These are phyloP conservation scores for Geosmithia flava DNA, from an alignment of 2,329 filamentous ascomycete genomes.

Conservation along the genomic window DNA sequence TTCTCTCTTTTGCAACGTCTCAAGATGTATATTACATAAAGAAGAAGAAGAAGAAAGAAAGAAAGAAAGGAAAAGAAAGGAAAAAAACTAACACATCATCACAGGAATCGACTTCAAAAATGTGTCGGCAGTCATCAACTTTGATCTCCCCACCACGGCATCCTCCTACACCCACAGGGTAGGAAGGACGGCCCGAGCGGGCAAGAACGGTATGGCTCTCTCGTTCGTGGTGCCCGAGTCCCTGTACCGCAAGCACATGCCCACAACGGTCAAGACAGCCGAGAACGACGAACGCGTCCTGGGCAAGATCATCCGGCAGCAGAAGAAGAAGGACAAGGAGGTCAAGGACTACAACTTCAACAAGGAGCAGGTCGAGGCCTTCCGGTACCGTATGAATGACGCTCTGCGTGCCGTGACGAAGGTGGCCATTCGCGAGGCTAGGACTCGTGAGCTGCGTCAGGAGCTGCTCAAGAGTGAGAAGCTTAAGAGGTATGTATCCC, in stretches of 20 bases:
- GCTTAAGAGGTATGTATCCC: conserved; percentile 50
- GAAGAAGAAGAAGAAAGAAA: too few species aligned
- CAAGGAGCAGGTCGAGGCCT: conserved; percentile 85
- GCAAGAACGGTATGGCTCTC: conserved; percentile 87
- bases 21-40: not conserved
- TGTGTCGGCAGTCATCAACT: conserved; percentile 90
- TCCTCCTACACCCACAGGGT: conserved; percentile 97
- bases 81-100: too few species aligned
- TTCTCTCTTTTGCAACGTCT: not conserved
- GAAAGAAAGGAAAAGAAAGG: too few species aligned
- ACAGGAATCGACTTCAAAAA: conserved; percentile 80
- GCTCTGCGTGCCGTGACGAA: conserved; percentile 82
- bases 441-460: conserved; percentile 74
- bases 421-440: conserved; percentile 79
- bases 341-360: conserved; percentile 90
- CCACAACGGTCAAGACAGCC: conserved; percentile 62
- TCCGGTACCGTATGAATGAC: conserved; percentile 90
- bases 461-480: conserved; percentile 92
- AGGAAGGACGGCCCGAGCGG: conserved; percentile 82
- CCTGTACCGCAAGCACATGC: conserved; percentile 77
- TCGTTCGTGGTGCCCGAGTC: conserved; percentile 83
- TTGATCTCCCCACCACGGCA: conserved; percentile 78
- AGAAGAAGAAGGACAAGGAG: conserved; percentile 66
- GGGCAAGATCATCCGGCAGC: conserved; percentile 65
- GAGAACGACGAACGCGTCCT: conserved; percentile 80